Evolutionary conservation across 1,139 yeast species (phyloP).

Genomic region (Pichia sp.): DNA sequence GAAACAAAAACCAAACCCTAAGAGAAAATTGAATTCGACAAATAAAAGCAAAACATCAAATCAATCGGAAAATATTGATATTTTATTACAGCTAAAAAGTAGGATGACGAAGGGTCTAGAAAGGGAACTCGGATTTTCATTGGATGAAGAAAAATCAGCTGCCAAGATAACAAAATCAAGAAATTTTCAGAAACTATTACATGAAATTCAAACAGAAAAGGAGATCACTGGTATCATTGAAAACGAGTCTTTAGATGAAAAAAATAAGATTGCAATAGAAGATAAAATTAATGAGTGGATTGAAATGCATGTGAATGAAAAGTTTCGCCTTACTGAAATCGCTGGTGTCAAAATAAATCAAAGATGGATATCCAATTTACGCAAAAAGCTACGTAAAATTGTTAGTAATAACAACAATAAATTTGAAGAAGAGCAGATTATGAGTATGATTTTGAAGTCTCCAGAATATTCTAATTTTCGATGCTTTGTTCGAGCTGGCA

Average conservation of each 20-base stretch:
- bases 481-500: constrained; percentile 6
- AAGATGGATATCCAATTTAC: constrained; percentile 5
- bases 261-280: neutral
- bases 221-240: constrained; percentile 2
- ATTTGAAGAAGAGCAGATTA: neutral
- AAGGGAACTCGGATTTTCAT: constrained; percentile 13
- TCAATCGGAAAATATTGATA: constrained; percentile 4
- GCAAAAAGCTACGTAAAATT: constrained; percentile 1
- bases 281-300: constrained; percentile 7
- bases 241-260: neutral
- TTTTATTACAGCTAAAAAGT: constrained; percentile 5
- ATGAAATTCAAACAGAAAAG: constrained; percentile 6
- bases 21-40: neutral
- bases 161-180: neutral
- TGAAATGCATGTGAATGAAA: constrained; percentile 1
- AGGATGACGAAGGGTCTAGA: constrained; percentile 9
- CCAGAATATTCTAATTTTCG: constrained; percentile 8
- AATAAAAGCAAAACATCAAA: no score
- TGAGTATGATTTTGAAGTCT: neutral
- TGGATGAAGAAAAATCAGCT: neutral
- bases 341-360: constrained; percentile 1
- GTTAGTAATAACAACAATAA: neutral
- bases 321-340: constrained; percentile 3
- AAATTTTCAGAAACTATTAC: constrained; percentile 1
- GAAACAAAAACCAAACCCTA: neutral